Percentiles rank a stretch among this genome's conserved stretches.
Evolutionary conservation across 2,329 filamentous ascomycete genomes (phyloP).

Genomic region (Fusarium chaquense): DNA sequence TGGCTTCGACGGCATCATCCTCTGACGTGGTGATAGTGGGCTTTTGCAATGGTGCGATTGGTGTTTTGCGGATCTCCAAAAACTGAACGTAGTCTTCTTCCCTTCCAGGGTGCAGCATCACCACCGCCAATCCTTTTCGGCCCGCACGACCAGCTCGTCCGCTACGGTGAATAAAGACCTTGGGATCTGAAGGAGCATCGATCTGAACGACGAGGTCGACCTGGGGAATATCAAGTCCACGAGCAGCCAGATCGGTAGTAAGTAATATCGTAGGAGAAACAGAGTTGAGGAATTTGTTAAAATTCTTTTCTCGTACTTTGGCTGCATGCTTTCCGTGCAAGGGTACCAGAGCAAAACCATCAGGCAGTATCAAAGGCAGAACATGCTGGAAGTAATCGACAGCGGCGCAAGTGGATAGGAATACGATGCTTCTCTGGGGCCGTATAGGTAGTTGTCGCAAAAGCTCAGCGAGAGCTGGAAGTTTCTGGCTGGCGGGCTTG

Average conservation of each 20-base stretch:
- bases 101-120: constrained; percentile 84
- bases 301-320: constrained; percentile 89
- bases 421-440: constrained; percentile 89
- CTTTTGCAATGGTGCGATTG: constrained; percentile 72
- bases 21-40: constrained; percentile 69
- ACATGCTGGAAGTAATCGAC: constrained; percentile 94
- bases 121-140: constrained; percentile 83
- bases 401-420: constrained; percentile 91
- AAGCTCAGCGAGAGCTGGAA: constrained; percentile 78
- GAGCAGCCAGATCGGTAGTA: constrained; percentile 91
- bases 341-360: constrained; percentile 77
- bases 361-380: constrained; percentile 77
- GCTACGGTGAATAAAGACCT: constrained; percentile 94
- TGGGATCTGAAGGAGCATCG: constrained; percentile 85
- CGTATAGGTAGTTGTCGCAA: constrained; percentile 76
- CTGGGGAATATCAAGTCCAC: constrained; percentile 90
- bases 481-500: constrained; percentile 80
- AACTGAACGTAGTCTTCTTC: constrained; percentile 94
- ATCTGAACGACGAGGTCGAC: constrained; percentile 93
- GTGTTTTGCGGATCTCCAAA: constrained; percentile 87
- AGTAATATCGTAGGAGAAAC: constrained; percentile 83
- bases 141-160: constrained; percentile 92
- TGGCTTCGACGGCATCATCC: constrained; percentile 69
- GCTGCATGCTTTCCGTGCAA: constrained; percentile 93
- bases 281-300: constrained; percentile 80